Conservation (phyloP, 1,284 basidiomycete genomes). For the Cerioporus squamosus region DNA sequence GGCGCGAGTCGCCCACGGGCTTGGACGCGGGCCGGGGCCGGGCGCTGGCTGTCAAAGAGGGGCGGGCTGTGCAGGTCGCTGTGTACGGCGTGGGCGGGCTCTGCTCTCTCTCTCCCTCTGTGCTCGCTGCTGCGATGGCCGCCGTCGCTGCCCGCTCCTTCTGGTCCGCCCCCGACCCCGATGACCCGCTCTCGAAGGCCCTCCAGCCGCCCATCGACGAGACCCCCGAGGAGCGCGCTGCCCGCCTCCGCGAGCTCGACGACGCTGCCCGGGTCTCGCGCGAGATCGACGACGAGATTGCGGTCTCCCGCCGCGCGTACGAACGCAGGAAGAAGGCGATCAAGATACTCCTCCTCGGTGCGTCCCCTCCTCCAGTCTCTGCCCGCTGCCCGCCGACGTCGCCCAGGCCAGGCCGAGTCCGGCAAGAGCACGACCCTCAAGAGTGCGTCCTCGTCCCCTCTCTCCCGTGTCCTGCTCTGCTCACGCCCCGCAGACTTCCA, state of each 20-base stretch:
- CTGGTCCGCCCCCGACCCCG: conserved; percentile 26
- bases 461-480: not conserved
- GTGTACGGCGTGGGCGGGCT: too few species aligned
- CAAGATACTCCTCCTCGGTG: conserved; percentile 69
- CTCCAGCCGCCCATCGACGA: conserved; percentile 47
- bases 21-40: too few species aligned
- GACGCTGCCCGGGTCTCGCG: conserved; percentile 50
- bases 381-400: not conserved
- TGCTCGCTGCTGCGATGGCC: not conserved
- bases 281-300: conserved; percentile 62
- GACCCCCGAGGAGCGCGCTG: conserved; percentile 46
- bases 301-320: conserved; percentile 51
- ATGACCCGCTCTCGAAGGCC: conserved; percentile 39
- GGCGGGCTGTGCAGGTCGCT: too few species aligned
- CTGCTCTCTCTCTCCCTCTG: too few species aligned
- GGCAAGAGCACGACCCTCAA: conserved; percentile 74
- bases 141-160: conserved; percentile 16
- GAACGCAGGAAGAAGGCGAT: conserved; percentile 61
- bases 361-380: conserved; percentile 22
- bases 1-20: too few species aligned
- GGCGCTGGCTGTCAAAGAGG: too few species aligned
- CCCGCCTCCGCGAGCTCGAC: conserved; percentile 44
- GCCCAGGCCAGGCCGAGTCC: conserved; percentile 67
- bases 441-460: conserved; percentile 43
- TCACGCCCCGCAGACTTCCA: conserved; percentile 53